Base-by-base conservation (phyloP, 306 rosid species). In the Acmispon strigosus region DNA sequence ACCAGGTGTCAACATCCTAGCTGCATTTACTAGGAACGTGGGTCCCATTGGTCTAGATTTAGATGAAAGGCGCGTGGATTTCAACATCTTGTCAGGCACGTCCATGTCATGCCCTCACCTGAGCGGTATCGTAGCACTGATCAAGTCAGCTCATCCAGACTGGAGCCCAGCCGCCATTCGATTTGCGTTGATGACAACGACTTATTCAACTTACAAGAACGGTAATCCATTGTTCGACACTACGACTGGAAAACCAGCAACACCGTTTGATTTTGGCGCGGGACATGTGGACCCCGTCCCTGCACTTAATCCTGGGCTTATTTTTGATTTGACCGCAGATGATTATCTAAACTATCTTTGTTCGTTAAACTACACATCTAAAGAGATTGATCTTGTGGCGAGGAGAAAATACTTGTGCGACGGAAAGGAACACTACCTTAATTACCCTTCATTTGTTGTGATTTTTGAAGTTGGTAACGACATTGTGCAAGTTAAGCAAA, bases 21-120 rank as follows among this genome's bases (percentile, higher is more conserved):
- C 96, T 0, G 90, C 85, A 13, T 89, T 84, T 89, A 60, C 92
- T 0, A 81, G 68, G 13, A 13, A 39, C 0, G 64, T 61, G 8
- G 78, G 86, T 13, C 98, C 92, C 1, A 80, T 84, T 0, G 78
- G 77, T 0, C 17, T 83, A 4, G 24, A 69, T 0, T 7, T 24
- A 0, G 98, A 92, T 69, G 3, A n/a, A 4, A 76, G 96, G 76
- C 96, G 90, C 22, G 98, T 88, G 70, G 84, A 80, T 0, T 92
- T 89, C 89, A 89, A 92, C 84, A 86, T 92, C 20, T 62, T 89
- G 15, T 89, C 95, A 0, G 98, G 98, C 3, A 92, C 98, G 57
- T 92, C 98, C 12, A 92, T 92, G 98, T 80, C 96, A n/a, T 92
- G 98, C 43, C 98, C 98, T 5, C 98, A 89, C 68, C 88, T 82